A percentile compares a stretch with the other conserved stretches of the same genome.
Evolutionary conservation across 129 eudicot genomes (phyloP).

Genomic region (Silybum marianum): DNA sequence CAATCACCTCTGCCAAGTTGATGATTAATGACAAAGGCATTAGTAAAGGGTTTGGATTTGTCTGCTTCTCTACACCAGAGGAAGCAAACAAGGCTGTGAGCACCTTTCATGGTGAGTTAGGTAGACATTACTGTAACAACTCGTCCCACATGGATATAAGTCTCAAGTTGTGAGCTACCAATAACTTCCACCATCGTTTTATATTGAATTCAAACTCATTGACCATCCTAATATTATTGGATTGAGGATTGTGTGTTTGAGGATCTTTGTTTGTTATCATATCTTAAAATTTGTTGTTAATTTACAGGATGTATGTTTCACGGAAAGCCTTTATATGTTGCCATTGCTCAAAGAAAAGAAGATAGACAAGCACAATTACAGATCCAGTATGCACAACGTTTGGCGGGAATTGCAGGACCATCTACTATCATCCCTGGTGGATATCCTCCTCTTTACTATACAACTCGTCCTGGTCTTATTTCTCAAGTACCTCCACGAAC

Average conservation of each 20-base stretch:
- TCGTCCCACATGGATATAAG: no score
- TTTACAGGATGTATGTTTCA: constrained; percentile 66
- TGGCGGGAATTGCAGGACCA: constrained; percentile 58
- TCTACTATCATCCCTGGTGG: constrained; percentile 61
- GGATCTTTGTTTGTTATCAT: background rate
- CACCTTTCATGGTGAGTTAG: constrained; percentile 60
- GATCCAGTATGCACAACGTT: constrained; percentile 56
- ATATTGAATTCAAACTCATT: no score
- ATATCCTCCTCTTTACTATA: constrained; percentile 65
- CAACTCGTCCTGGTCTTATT: constrained; percentile 52
- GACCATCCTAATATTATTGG: background rate
- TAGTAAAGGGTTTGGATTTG: constrained; percentile 91
- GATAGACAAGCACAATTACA: constrained; percentile 78
- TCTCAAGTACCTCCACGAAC: constrained; percentile 64
- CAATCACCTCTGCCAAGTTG: constrained; percentile 74
- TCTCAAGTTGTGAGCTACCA: no score
- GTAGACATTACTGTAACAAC: background rate
- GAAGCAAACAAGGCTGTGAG: constrained; percentile 78
- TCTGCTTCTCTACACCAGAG: constrained; percentile 78
- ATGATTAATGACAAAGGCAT: constrained; percentile 77
- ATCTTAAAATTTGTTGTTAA: background rate
- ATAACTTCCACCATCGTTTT: no score
- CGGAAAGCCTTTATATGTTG: constrained; percentile 78
- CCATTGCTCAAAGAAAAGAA: constrained; percentile 94
- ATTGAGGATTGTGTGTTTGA: background rate